phyloP scores from a whole-genome alignment of 257 asterid genomes.

The Plantago elongata region DNA sequence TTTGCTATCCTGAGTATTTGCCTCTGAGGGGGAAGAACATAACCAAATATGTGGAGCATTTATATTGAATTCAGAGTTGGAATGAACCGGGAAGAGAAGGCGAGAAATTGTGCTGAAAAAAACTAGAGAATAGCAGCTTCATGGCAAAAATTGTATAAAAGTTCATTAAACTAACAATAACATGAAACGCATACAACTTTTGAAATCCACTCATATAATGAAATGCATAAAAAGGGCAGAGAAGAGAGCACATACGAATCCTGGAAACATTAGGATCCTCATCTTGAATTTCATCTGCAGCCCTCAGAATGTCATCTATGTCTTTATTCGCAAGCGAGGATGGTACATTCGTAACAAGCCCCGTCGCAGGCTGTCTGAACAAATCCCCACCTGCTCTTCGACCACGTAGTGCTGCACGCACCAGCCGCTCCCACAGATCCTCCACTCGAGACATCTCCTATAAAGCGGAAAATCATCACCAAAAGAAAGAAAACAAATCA shows the following conservation, averaged over 20 bases:
- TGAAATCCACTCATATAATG: constrained; percentile 13
- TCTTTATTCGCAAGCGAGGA: constrained; percentile 87
- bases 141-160: too few species aligned
- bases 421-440: constrained; percentile 91
- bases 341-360: constrained; percentile 88
- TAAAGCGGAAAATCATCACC: neutral
- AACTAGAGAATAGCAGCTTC: too few species aligned
- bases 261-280: constrained; percentile 82
- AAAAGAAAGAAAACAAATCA: neutral
- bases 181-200: constrained; percentile 2
- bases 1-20: too few species aligned
- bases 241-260: constrained; percentile 47
- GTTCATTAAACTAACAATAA: constrained; percentile 1
- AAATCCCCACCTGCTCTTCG: constrained; percentile 46
- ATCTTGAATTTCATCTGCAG: constrained; percentile 93
- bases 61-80: too few species aligned
- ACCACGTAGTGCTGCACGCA: constrained; percentile 87
- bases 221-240: constrained; percentile 4
- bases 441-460: constrained; percentile 92
- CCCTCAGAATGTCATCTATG: constrained; percentile 87
- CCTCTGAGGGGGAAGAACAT: too few species aligned
- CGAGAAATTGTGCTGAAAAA: too few species aligned
- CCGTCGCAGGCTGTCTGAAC: constrained; percentile 51
- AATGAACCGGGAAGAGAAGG: too few species aligned
- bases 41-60: too few species aligned